Conservation (phyloP, 2,329 filamentous ascomycete genomes). For the Exserohilum turcica region DNA sequence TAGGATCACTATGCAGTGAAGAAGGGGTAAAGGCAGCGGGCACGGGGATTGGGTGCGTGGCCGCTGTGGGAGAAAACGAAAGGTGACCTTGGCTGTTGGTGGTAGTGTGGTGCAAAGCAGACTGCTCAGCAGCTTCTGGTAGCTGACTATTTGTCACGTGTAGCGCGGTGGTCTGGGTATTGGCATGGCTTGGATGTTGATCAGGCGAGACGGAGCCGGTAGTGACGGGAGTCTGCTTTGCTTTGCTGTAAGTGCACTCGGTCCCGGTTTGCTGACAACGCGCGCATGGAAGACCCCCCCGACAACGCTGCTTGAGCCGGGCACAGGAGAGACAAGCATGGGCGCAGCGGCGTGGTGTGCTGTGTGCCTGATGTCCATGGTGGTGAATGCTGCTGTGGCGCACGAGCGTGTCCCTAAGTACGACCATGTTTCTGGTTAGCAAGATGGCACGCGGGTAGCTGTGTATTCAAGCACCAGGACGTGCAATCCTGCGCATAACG, state of each 20-base stretch:
- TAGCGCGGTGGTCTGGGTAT: background rate
- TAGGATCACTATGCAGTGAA: background rate
- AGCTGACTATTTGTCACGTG: background rate
- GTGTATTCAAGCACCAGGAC: no score
- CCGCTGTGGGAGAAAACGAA: background rate
- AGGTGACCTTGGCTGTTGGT: background rate
- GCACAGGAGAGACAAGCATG: background rate
- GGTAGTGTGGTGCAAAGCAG: background rate
- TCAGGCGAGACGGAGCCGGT: background rate
- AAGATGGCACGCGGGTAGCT: background rate
- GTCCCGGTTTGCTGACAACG: background rate
- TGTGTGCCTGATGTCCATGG: background rate
- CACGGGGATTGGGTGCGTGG: background rate
- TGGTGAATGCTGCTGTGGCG: background rate
- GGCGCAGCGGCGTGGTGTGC: background rate
- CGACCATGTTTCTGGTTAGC: background rate
- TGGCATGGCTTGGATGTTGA: background rate
- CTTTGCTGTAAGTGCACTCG: background rate
- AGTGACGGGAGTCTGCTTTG: background rate
- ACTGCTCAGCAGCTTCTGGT: background rate
- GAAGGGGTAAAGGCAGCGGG: background rate
- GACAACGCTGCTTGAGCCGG: background rate
- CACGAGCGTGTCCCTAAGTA: background rate
- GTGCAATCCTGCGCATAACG: background rate
- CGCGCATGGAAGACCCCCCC: background rate